Evolutionary conservation across 1,284 basidiomycete genomes (phyloP), one percentile per base, ranked within the genome.

Genomic region (Rhizopogon parksii): DNA sequence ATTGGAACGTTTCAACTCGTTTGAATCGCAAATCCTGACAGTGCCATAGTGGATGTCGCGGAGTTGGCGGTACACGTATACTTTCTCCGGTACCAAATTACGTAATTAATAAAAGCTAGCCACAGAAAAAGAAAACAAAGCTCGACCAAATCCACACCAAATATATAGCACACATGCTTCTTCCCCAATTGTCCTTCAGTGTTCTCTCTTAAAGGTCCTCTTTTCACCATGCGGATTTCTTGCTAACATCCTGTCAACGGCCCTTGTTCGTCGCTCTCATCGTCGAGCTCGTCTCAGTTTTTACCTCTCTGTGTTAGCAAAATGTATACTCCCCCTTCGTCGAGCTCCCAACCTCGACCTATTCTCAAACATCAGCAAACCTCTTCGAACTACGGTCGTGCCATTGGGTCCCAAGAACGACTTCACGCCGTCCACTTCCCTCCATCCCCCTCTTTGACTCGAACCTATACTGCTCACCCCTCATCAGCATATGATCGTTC

Each of bases 401-500:
- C 51, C 49, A 59, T 59, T 49, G 46, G 57, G 50, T 56, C 68
- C 51, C 53, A 59, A 47, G 62, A 52, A 37, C 58, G 57, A 37
- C 55, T 56, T 15, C 56, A 58, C 49, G 65, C 59, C 39, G 79
- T 80, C 53, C 78, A 75, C 68, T 82, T 82, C 56, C 79, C 80
- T 4, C 78, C 81, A 1, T 75, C 77, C 15, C 72, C 80, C 3
- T 62, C 73, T 5, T 73, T 85, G 54, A 74, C 78, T 11, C 71
- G 76, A 53, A 82, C 78, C 38, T 80, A 79, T 62, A 61, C 68
- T 34, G 80, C 76, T 32, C 64, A 83, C 70, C 78, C 79, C n/a
- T 53, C 80, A 3, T 56, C 75, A 14, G 60, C 70, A 8, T 86
- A 86, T 67, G 83, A 86, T 72, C 80, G 84, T 56, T 77, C 81